These are phyloP conservation scores for Medicago ruthenica DNA, from an alignment of 306 rosid species.

Conservation along the genomic window DNA sequence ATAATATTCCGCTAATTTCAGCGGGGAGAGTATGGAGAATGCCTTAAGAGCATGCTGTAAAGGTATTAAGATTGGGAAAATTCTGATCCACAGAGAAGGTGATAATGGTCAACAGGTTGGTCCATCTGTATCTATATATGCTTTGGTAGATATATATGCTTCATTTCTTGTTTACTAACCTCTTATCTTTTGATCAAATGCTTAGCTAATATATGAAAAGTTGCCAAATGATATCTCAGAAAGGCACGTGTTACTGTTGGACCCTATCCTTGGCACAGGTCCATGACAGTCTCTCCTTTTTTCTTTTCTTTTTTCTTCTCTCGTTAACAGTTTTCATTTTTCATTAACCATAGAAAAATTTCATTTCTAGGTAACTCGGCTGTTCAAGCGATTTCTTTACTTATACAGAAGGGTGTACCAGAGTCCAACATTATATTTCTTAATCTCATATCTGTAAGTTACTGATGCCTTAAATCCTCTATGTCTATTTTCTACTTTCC, in stretches of 20 bases:
- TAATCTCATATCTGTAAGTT: slow-evolving; percentile 95
- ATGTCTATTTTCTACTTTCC: slow-evolving; percentile 2
- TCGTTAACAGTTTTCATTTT: slow-evolving; percentile 7
- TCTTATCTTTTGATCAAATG: slow-evolving; percentile 37
- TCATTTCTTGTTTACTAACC: slow-evolving; percentile 25
- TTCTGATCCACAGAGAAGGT: slow-evolving; percentile 97
- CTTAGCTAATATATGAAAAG: slow-evolving; percentile 91
- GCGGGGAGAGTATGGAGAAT: slow-evolving; percentile 99
- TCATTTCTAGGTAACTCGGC: slow-evolving; percentile 87
- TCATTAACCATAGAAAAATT: slow-evolving; percentile 22
- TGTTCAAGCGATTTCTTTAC: slow-evolving; percentile 88
- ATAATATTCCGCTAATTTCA: slow-evolving; percentile 46
- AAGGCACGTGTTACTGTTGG: slow-evolving; percentile 93
- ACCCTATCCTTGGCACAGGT: slow-evolving; percentile 99
- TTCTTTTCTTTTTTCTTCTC: not conserved
- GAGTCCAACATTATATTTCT: slow-evolving; percentile 97
- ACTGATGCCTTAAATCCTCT: not conserved
- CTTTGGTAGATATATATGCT: slow-evolving; percentile 13
- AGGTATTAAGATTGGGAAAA: slow-evolving; percentile 99
- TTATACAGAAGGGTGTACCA: slow-evolving; percentile 88
- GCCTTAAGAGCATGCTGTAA: slow-evolving; percentile 97
- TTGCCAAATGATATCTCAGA: slow-evolving; percentile 93
- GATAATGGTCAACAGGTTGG: slow-evolving; percentile 97
- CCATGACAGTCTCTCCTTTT: slow-evolving; percentile 32
- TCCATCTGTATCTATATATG: slow-evolving; percentile 30